phyloP scores from a whole-genome alignment of 2,329 filamentous ascomycete genomes.

The Delphinella strobiligena region DNA sequence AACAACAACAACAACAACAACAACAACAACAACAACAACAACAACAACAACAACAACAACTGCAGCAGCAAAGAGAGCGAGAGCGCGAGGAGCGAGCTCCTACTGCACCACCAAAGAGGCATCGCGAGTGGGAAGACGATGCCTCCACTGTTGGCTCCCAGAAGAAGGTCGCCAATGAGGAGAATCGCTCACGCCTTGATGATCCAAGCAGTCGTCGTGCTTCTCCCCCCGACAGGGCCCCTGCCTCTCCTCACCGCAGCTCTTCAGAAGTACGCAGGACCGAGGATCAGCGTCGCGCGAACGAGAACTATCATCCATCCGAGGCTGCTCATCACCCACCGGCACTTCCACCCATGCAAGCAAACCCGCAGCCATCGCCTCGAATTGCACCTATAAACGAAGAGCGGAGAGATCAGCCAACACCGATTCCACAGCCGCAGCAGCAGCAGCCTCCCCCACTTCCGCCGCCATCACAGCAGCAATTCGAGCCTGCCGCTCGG shows the following conservation, averaged over 20 bases:
- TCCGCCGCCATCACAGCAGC: conserved; percentile 10
- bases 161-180: conserved; percentile 84
- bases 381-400: conserved; percentile 41
- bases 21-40: no score
- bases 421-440: conserved; percentile 15
- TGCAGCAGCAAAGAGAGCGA: no score
- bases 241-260: conserved; percentile 61
- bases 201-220: conserved; percentile 66
- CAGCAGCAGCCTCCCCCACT: conserved; percentile 27
- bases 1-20: no score
- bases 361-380: conserved; percentile 36
- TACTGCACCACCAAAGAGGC: conserved; percentile 66
- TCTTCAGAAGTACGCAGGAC: conserved; percentile 56
- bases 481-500: conserved; percentile 71
- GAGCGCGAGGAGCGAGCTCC: conserved; percentile 62
- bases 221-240: conserved; percentile 35
- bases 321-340: conserved; percentile 82
- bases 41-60: no score
- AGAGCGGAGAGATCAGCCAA: conserved; percentile 27
- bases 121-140: conserved; percentile 88
- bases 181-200: conserved; percentile 74
- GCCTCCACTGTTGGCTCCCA: conserved; percentile 33
- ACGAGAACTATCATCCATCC: conserved; percentile 78
- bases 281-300: conserved; percentile 55
- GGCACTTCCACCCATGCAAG: conserved; percentile 40